Evolutionary conservation across 2,329 filamentous ascomycete genomes (phyloP).

Genomic region (Sarocladium oryzae): DNA sequence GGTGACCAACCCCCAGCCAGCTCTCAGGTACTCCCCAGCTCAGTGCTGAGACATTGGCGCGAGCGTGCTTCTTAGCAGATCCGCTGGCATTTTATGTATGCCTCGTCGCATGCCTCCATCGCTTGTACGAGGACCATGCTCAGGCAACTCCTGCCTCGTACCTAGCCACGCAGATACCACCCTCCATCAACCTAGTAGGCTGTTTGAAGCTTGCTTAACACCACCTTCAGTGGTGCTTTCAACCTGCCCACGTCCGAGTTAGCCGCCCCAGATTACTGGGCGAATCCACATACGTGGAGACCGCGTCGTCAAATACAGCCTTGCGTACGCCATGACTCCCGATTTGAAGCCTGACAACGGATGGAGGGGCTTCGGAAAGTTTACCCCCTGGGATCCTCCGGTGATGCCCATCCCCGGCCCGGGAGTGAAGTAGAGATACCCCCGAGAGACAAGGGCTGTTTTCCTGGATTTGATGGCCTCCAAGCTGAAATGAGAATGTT

Average conservation of each 20-base stretch:
- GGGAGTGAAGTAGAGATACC: not conserved
- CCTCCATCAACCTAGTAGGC: not conserved
- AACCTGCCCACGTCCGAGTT: not conserved
- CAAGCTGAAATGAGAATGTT: not conserved
- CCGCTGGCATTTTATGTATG: not conserved
- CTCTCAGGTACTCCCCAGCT: constrained; percentile 4
- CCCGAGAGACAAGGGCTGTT: constrained; percentile 3
- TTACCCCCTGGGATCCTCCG: constrained; percentile 9
- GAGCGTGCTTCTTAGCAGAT: not conserved
- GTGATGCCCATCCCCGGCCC: not conserved
- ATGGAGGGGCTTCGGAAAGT: constrained; percentile 8
- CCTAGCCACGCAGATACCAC: not conserved
- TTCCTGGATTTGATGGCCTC: not conserved
- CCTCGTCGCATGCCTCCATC: not conserved
- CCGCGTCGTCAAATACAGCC: constrained; percentile 1
- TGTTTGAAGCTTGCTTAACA: not conserved
- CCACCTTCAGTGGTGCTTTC: not conserved
- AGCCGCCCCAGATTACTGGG: constrained; percentile 4
- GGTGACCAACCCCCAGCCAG: not conserved
- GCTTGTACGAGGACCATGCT: not conserved
- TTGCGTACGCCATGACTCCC: constrained; percentile 1
- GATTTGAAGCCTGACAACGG: constrained; percentile 5
- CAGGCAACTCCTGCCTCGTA: not conserved
- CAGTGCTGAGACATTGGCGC: constrained; percentile 3
- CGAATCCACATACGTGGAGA: not conserved